Evolutionary conservation across 2,329 filamentous ascomycete species (phyloP), one percentile per base, ranked within the genome.

Genomic region (Torrubiella hemipterigena): DNA sequence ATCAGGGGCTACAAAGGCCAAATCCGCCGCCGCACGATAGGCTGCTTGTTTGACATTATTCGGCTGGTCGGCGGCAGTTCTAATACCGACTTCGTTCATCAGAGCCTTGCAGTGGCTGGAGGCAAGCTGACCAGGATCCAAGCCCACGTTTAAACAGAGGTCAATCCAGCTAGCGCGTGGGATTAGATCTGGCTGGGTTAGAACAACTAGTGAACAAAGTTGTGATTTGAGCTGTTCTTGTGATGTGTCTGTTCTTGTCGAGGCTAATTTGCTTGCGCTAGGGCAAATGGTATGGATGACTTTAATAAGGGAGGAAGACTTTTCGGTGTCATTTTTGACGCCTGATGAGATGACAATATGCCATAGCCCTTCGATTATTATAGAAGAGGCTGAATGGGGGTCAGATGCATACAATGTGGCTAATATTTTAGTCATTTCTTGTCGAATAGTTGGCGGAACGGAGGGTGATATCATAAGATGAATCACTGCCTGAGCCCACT

Each of bases 1-100:
- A 26, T 91, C 81, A 1, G 91, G 91, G 5, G 89, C 82, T 17
- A 98, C 85, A 48, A 98, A 98, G 4, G 84, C 87, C 36, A 98
- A 65, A 47, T 96, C 91, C 22, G 87, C 86, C 9, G 84, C 83
- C 7, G 89, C 85, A 43, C 77, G 77, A 53, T 78, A 93, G 4
- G 89, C 82, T 31, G 89, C 89, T 24, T 62, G 57, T 45, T 74
- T 77, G 26, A 83, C n/a, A 50, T 10, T 34, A 7, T 6, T 46
- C 41, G 42, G 49, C 50, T 70, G 61, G 15, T 59, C 49, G 27
- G 60, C 52, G 7, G 55, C 59, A 8, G 68, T 69, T 27, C 59
- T 58, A 14, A 55, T 48, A 21, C 64, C 54, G 29, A 95, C 74
- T 46, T 87, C 73, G 19, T 70, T 56, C 29, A 96, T 63, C 38